Base-by-base conservation (phyloP, 2,329 filamentous ascomycete species). In the Penicillium janthinellum region DNA sequence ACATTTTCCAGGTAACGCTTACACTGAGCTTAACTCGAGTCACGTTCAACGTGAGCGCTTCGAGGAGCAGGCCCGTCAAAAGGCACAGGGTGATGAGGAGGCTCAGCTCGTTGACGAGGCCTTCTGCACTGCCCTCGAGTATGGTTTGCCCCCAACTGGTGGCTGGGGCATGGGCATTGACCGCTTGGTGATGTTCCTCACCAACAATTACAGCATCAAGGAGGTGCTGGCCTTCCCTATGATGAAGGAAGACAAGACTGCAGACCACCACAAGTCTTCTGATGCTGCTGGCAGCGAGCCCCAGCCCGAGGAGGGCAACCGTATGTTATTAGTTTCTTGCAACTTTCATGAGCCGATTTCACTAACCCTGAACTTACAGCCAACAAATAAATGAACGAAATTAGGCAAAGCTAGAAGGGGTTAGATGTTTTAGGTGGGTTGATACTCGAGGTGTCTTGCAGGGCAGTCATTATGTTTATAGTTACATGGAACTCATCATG, bases 161-260 rank as follows among this genome's bases (percentile, higher is more conserved):
- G 95, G 95, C 51, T 99, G 91, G 90, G 95, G 93, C 67, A 91
- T 98, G 86, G 95, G 95, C 65, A 95, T 96, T 67, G 93, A 98
- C 81, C 88, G 94, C 61, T 81, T 96, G 77, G 90, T 92, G 76
- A 96, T 96, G 92, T 96, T 96, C 85, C 81, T 98, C 77, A 96
- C 94, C 51, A 88, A 98, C 79, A 91, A 96, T 81, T 95, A 96
- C 82, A 91, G 87, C 69, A 99, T 99, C 77, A 93, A 95, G 79
- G 95, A 99, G 79, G 94, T 98, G 3, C 81, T 98, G 64, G 88
- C 94, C 8, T 99, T 99, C 87, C 95, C 95, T 11, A 94, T 97
- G 81, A 96, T 99, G 91, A 96, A 96, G 86, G 90, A 94, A 53
- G 90, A 94, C 77, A 83, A 83, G 73, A 82, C 81, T 35, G 74